phyloP scores from a whole-genome alignment of 306 rosid species.

The Purshia tridentata region DNA sequence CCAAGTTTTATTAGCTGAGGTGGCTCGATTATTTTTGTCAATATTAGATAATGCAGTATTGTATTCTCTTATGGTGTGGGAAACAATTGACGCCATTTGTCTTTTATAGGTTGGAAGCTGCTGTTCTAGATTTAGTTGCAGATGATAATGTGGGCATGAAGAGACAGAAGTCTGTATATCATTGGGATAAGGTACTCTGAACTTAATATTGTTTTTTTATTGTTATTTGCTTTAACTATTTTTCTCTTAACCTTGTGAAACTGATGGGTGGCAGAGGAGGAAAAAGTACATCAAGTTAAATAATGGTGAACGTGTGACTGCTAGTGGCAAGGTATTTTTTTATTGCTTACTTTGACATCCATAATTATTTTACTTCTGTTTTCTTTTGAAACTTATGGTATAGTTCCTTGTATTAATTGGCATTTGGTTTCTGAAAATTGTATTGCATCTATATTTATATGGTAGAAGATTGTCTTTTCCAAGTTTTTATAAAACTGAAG shows the following conservation, averaged over 20 bases:
- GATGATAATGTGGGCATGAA: constrained; percentile 78
- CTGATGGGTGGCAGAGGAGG: constrained; percentile 64
- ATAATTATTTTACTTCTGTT: not conserved
- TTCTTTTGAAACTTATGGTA: not conserved
- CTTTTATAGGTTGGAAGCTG: constrained; percentile 70
- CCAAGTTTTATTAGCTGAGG: not conserved
- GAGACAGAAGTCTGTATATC: constrained; percentile 81
- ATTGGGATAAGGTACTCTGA: constrained; percentile 83
- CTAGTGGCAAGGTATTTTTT: constrained; percentile 82
- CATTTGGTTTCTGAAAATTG: too few relatives aligned
- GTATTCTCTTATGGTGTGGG: constrained; percentile 6
- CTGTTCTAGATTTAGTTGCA: constrained; percentile 85
- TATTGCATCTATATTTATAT: too few relatives aligned
- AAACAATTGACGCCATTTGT: constrained; percentile 16
- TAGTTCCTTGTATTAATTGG: too few relatives aligned
- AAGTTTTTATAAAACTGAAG: too few relatives aligned
- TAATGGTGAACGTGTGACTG: constrained; percentile 81
- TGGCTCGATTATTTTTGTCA: not conserved
- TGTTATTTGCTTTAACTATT: constrained; percentile 1
- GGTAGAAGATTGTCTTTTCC: too few relatives aligned
- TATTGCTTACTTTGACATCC: not conserved
- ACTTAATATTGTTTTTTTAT: constrained; percentile 1
- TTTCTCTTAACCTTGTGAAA: constrained; percentile 20
- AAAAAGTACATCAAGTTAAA: constrained; percentile 87
- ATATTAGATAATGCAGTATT: not conserved